Evolutionary conservation across 2,329 filamentous ascomycete species (phyloP).

Genomic region (Arthroderma uncinatum): DNA sequence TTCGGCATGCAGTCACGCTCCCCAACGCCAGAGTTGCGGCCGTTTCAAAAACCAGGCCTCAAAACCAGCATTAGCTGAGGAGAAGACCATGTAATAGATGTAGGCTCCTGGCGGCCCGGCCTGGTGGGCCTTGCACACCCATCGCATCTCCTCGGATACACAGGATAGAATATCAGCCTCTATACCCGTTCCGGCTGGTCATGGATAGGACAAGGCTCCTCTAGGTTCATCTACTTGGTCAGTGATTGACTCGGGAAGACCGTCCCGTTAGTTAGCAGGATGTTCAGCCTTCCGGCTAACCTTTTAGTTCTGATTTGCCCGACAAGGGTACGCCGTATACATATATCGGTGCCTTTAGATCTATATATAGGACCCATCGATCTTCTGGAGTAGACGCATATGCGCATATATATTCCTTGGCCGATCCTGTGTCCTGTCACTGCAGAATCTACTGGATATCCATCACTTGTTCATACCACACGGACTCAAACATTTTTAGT

Average conservation of each 20-base stretch:
- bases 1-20: not conserved
- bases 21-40: not conserved
- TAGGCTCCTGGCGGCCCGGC: not conserved
- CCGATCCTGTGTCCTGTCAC: not conserved
- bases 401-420: not conserved
- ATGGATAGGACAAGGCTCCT: conserved; percentile 3
- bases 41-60: not conserved
- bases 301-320: not conserved
- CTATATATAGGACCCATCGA: conserved; percentile 4
- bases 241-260: not conserved
- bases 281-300: conserved; percentile 3
- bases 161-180: not conserved
- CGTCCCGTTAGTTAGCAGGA: not conserved
- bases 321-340: not conserved
- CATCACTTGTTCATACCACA: not conserved
- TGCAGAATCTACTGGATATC: not conserved
- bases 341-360: not conserved
- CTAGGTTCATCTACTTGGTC: not conserved
- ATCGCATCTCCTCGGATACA: not conserved
- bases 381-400: not conserved
- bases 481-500: not conserved
- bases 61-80: not conserved
- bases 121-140: not conserved
- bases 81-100: no score
- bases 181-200: not conserved